These are phyloP conservation scores for Actinomucor elegans DNA, from an alignment of 371 early-diverging fungal species.

Conservation along the genomic window DNA sequence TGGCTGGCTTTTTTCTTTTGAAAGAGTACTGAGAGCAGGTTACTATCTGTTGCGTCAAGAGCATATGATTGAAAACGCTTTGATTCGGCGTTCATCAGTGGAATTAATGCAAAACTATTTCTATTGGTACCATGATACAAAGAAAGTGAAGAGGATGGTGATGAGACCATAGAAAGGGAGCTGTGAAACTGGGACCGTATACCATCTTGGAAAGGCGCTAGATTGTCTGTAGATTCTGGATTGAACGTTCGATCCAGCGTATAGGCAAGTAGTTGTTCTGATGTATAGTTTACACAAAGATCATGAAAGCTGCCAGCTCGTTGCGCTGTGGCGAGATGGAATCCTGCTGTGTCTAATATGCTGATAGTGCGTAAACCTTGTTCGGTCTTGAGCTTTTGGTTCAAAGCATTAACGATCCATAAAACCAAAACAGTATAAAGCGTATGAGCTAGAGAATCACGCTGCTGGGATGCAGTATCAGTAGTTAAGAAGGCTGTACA, in stretches of 20 bases:
- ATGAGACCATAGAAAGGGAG: neutral
- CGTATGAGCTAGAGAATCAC: conserved; percentile 72
- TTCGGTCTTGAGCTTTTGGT: conserved; percentile 54
- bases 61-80: conserved; percentile 37
- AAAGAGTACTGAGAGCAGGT: conserved; percentile 29
- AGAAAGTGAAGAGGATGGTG: neutral
- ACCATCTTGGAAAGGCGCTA: conserved; percentile 4
- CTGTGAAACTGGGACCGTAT: neutral
- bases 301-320: conserved; percentile 62
- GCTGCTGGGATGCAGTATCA: conserved; percentile 57
- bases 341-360: conserved; percentile 73
- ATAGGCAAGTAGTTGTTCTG: conserved; percentile 77
- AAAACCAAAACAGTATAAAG: conserved; percentile 75
- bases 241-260: conserved; percentile 6
- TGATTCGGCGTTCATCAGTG: conserved; percentile 32
- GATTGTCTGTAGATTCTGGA: conserved; percentile 8
- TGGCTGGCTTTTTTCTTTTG: conserved; percentile 21
- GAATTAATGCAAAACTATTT: conserved; percentile 17
- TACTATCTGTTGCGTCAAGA: conserved; percentile 43
- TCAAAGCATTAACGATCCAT: conserved; percentile 79
- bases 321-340: conserved; percentile 27
- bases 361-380: conserved; percentile 62
- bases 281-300: conserved; percentile 82
- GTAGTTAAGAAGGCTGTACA: conserved; percentile 82
- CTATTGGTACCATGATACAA: conserved; percentile 18